Conservation (phyloP, 1,139 yeast genomes). For the Casaregolazyma suthepensis region DNA sequence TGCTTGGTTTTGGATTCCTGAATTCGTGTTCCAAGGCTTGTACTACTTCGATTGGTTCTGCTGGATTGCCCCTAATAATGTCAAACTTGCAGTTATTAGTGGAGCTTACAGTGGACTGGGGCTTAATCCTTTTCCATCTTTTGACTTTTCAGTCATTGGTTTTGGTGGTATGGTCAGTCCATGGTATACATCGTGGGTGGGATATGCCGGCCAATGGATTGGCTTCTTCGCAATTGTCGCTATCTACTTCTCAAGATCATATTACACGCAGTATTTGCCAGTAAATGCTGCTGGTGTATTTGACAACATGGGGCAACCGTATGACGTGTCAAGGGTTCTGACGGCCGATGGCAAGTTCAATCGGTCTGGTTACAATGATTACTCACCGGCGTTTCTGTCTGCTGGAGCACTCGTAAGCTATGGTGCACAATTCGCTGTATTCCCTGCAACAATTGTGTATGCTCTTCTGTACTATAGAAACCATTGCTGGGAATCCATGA, state of each 20-base stretch:
- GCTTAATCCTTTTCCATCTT: constrained; percentile 46
- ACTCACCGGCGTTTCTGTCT: constrained; percentile 42
- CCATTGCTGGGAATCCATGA: constrained; percentile 14
- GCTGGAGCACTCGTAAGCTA: constrained; percentile 34
- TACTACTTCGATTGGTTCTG: constrained; percentile 54
- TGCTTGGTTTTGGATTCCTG: constrained; percentile 51
- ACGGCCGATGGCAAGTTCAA: constrained; percentile 32
- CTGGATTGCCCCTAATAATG: constrained; percentile 53
- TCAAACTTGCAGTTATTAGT: constrained; percentile 47
- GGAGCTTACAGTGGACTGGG: constrained; percentile 49
- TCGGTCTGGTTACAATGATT: constrained; percentile 23
- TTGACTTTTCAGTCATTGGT: constrained; percentile 44
- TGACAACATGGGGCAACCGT: constrained; percentile 43
- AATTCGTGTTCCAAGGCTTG: constrained; percentile 43
- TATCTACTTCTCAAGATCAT: constrained; percentile 46
- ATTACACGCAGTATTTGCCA: constrained; percentile 48
- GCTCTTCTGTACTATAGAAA: constrained; percentile 19
- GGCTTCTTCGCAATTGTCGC: constrained; percentile 38
- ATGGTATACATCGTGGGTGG: constrained; percentile 40
- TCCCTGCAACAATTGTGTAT: constrained; percentile 22
- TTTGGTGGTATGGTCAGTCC: constrained; percentile 36
- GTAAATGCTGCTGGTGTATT: constrained; percentile 44
- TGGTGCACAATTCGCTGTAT: constrained; percentile 23
- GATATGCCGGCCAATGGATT: constrained; percentile 34
- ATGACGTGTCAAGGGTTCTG: constrained; percentile 38